phyloP scores from a whole-genome alignment of 2,329 filamentous ascomycete species.

The Colletotrichum chrysophilum region DNA sequence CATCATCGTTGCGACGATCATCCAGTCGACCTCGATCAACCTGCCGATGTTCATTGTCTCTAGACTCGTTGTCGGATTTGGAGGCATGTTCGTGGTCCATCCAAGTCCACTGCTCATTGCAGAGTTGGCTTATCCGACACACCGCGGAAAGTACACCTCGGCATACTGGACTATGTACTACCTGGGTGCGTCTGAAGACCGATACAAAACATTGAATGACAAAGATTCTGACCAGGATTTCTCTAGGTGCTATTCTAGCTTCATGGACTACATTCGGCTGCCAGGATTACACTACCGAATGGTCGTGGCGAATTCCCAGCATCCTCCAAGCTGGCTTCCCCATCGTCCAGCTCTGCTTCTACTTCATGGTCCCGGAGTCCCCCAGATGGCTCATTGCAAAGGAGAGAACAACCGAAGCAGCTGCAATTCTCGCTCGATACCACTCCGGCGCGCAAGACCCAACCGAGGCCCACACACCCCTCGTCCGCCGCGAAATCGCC shows the following conservation, averaged over 20 bases:
- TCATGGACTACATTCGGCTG: constrained; percentile 22
- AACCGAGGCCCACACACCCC: constrained; percentile 35
- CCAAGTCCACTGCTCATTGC: constrained; percentile 39
- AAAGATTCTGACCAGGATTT: neutral
- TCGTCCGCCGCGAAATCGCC: neutral
- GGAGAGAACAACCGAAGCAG: constrained; percentile 54
- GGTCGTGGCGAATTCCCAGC: constrained; percentile 11
- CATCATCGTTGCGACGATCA: constrained; percentile 37
- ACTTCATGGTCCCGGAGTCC: constrained; percentile 48
- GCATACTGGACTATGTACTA: constrained; percentile 41
- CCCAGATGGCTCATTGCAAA: constrained; percentile 54
- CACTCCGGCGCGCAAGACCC: constrained; percentile 42
- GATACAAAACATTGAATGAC: too few species aligned
- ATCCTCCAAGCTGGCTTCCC: constrained; percentile 8
- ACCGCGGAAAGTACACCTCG: constrained; percentile 36
- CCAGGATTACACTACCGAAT: neutral
- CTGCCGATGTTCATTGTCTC: constrained; percentile 38
- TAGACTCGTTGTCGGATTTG: constrained; percentile 36
- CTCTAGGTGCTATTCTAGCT: constrained; percentile 20
- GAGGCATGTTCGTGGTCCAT: constrained; percentile 43
- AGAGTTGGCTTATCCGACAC: constrained; percentile 38
- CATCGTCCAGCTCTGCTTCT: constrained; percentile 4
- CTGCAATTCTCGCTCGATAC: constrained; percentile 50
- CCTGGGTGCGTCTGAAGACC: neutral
- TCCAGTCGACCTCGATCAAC: constrained; percentile 41